Evolutionary conservation across 2,329 filamentous ascomycete species (phyloP), one percentile per base, ranked within the genome.

Genomic region (Paraphoma chrysanthemicola): DNA sequence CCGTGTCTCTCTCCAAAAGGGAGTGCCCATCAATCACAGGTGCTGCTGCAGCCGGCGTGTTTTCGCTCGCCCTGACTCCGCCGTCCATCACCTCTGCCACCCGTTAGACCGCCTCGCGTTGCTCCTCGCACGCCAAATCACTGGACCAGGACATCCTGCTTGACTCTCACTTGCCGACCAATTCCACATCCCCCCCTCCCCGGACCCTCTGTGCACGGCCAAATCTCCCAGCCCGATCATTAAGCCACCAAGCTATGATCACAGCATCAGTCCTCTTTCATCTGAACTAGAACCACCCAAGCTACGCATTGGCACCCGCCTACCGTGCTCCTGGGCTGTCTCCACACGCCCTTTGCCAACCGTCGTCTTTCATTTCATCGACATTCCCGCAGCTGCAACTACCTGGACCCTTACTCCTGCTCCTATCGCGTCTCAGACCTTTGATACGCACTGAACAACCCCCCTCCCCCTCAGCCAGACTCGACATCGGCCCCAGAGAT

Each of bases 321-420:
- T 76, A 78, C 76, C 76, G 75, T 77, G 70, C 71, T 69, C 69
- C 75, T 74, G 76, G 75, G 73, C 70, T 66, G 62, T 72, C 71
- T 73, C 73, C 73, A 75, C 71, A 75, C 71, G 68, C 68, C 74
- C 71, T 75, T 74, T 75, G 67, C 69, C 72, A 76, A 72, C 72
- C 67, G 67, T 74, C 69, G 70, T 73, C 74, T 70, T 70, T 77
- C 75, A 74, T 76, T 75, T 76, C 72, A 72, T 71, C 68, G 63
- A 69, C 71, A 65, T 63, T 71, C 66, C 69, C 72, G 69, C 68
- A 68, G 56, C 71, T 76, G 69, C 74, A 73, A 69, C 68, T 67
- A 72, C 68, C 73, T 77, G 73, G 75, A 76, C 76, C 75, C 75
- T 74, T 75, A 75, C 70, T 59, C 49, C 63, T 67, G 47, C 67